Evolutionary conservation across 1,139 yeast species (phyloP).

Genomic region (Yarrowia galli): DNA sequence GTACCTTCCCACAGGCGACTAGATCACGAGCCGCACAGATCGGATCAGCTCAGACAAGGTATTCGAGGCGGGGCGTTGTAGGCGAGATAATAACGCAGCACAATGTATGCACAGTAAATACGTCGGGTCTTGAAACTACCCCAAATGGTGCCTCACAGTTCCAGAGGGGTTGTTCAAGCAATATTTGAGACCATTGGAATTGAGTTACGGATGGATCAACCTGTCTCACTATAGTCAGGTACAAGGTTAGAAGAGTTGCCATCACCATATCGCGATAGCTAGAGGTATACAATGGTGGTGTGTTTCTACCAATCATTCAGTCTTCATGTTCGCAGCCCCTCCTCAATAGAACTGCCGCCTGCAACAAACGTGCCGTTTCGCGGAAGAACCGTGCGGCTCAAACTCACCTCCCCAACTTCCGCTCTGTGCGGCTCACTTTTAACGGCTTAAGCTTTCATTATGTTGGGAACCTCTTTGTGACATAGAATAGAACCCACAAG

Average conservation of each 20-base stretch:
- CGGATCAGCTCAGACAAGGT: too few relatives aligned
- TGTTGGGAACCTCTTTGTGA: neutral
- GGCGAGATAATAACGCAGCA: neutral
- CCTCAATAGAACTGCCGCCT: neutral
- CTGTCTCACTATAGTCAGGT: conserved; percentile 9
- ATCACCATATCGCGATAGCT: too few relatives aligned
- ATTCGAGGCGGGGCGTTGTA: too few relatives aligned
- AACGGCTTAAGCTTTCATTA: neutral
- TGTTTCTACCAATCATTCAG: too few relatives aligned
- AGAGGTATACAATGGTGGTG: too few relatives aligned
- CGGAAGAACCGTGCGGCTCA: neutral
- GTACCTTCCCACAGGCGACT: too few relatives aligned
- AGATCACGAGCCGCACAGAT: too few relatives aligned
- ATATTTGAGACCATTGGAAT: neutral
- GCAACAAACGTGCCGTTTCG: neutral
- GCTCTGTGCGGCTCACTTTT: conserved; percentile 1
- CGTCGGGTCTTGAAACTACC: neutral
- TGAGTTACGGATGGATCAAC: neutral
- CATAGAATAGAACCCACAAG: neutral
- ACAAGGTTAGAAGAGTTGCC: neutral
- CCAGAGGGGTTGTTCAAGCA: neutral
- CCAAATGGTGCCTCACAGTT: neutral
- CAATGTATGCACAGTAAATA: too few relatives aligned
- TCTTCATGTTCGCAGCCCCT: too few relatives aligned
- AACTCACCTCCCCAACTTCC: conserved; percentile 1